Conservation (phyloP, 768 basidiomycete genomes). For the Boletellus sp. region DNA sequence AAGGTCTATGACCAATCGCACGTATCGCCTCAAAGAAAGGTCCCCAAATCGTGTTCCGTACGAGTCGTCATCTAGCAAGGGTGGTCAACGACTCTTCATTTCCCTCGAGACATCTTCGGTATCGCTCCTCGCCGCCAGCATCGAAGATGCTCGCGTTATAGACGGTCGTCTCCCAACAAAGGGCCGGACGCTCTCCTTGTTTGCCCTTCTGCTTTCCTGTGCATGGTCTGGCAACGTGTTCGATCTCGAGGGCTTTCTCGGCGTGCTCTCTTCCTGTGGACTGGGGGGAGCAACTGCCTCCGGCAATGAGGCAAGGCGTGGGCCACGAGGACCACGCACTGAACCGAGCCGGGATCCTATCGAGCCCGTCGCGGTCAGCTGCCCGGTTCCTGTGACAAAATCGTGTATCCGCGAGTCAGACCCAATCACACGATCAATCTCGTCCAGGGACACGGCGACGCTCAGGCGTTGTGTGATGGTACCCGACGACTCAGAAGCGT, state of each 20-base stretch:
- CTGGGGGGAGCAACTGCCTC: conserved; percentile 6
- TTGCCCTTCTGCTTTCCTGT: conserved; percentile 37
- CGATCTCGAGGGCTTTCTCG: conserved; percentile 18
- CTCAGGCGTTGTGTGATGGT: conserved; percentile 21
- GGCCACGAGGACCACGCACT: conserved; percentile 22
- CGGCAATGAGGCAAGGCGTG: conserved; percentile 16
- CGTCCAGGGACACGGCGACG: conserved; percentile 21
- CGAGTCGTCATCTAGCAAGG: not conserved
- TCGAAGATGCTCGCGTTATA: conserved; percentile 15
- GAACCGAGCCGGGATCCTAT: conserved; percentile 13
- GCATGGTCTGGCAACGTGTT: conserved; percentile 41
- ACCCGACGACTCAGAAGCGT: conserved; percentile 25
- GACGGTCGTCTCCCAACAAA: conserved; percentile 25
- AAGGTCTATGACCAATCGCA: not conserved
- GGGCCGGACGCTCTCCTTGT: conserved; percentile 16
- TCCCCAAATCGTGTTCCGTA: not conserved
- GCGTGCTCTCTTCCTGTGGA: conserved; percentile 22
- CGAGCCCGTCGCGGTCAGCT: conserved; percentile 13
- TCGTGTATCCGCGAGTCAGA: conserved; percentile 19
- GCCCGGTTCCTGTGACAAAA: conserved; percentile 24
- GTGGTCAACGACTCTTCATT: conserved; percentile 9
- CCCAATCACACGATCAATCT: conserved; percentile 26
- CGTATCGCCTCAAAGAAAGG: not conserved
- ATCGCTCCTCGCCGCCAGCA: conserved; percentile 11
- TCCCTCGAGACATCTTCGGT: not conserved